Evolutionary conservation across 208 protist genomes (phyloP).

Genomic region (Plasmodiophora brassicae): DNA sequence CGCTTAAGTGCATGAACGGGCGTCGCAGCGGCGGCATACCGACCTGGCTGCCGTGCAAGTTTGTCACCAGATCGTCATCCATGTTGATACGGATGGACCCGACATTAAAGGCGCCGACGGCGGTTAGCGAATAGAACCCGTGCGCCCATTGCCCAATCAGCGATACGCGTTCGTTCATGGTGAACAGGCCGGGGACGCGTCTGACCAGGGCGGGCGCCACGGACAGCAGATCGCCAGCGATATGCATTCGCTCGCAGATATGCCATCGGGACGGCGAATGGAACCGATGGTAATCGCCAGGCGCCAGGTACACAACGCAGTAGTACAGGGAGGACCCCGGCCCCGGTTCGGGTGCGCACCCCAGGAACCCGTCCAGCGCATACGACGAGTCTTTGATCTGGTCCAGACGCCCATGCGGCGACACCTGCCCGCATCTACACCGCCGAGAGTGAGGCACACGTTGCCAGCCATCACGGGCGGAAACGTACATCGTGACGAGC

Average conservation of each 20-base stretch:
- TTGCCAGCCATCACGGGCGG: too few relatives aligned
- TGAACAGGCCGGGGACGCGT: not conserved
- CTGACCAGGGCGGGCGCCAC: not conserved
- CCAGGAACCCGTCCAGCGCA: not conserved
- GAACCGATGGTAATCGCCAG: not conserved
- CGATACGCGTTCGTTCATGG: not conserved
- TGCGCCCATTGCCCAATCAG: not conserved
- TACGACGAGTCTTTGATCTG: not conserved
- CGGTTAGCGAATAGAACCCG: not conserved
- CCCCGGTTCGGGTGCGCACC: not conserved
- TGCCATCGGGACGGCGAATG: not conserved
- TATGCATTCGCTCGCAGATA: not conserved
- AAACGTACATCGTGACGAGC: not conserved
- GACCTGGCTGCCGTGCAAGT: not conserved
- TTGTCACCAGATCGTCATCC: not conserved
- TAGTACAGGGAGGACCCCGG: not conserved
- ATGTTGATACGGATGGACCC: not conserved
- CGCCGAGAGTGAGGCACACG: too few relatives aligned
- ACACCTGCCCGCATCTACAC: not conserved
- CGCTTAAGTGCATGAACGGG: too few relatives aligned
- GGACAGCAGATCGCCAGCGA: not conserved
- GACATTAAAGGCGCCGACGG: not conserved
- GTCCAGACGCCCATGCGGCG: not conserved
- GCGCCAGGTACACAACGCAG: not conserved
- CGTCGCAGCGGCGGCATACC: not conserved